These are phyloP conservation scores for Fusarium multiceps DNA, from an alignment of 2,329 filamentous ascomycete genomes.

Conservation along the genomic window DNA sequence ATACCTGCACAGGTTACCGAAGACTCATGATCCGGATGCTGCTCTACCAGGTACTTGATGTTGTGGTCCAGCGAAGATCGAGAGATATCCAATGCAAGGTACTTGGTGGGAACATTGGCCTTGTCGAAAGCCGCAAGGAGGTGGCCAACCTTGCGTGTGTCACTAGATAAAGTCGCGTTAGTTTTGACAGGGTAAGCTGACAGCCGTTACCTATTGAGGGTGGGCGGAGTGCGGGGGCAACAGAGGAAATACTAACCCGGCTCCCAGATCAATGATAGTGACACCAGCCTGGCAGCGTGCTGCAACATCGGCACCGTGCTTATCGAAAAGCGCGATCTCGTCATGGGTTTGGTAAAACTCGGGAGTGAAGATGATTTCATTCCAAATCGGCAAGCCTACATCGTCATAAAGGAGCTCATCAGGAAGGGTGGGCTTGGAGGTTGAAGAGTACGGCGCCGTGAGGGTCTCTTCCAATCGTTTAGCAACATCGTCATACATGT, in stretches of 20 bases:
- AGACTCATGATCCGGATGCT: slow-evolving; percentile 43
- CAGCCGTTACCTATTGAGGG: slow-evolving; percentile 16
- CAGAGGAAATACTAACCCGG: slow-evolving; percentile 52
- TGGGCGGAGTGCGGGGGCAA: slow-evolving; percentile 29
- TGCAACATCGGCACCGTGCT: slow-evolving; percentile 52
- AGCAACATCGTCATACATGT: slow-evolving; percentile 47
- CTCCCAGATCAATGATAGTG: slow-evolving; percentile 56
- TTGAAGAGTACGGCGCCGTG: slow-evolving; percentile 36
- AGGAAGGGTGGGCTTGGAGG: slow-evolving; percentile 49
- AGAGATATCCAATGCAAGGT: slow-evolving; percentile 57
- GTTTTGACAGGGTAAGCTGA: slow-evolving; percentile 36
- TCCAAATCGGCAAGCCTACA: slow-evolving; percentile 54
- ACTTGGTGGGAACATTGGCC: slow-evolving; percentile 46
- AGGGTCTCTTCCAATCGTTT: slow-evolving; percentile 46
- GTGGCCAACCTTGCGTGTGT: slow-evolving; percentile 55
- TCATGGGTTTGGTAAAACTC: slow-evolving; percentile 57
- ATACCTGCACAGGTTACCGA: slow-evolving; percentile 52
- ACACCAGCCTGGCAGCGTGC: slow-evolving; percentile 45
- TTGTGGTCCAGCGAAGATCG: slow-evolving; percentile 51
- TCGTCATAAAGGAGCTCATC: slow-evolving; percentile 57
- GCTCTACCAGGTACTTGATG: slow-evolving; percentile 47
- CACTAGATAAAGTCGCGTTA: slow-evolving; percentile 44
- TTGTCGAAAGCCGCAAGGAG: slow-evolving; percentile 52
- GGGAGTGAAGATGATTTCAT: slow-evolving; percentile 54
- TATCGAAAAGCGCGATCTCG: slow-evolving; percentile 52